Base-by-base conservation (phyloP, 2,329 filamentous ascomycete genomes). In the Pyricularia grisea region DNA sequence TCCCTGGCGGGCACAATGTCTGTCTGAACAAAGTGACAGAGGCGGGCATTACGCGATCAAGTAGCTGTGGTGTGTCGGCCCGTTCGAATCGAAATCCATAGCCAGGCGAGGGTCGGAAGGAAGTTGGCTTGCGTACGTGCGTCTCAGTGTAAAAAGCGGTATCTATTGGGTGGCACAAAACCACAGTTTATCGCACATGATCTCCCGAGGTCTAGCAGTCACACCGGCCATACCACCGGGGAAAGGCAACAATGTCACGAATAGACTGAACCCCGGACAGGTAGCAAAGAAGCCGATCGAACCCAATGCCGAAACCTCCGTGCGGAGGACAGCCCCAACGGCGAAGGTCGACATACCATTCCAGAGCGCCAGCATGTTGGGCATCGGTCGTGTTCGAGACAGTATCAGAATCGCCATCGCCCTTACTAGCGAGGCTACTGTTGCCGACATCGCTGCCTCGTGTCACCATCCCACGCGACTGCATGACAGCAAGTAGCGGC, bases 251-350 rank as follows among this genome's bases (percentile, higher is more conserved):
- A 28, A 93, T 87, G 78, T 97, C 94, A 76, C 93, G 87, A 74
- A 97, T 87, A 74, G 92, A 97, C 72, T 87, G 85, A 58, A 94
- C 88, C 11, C 93, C 93, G 36, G 90, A 87, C 69, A 97, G 83
- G 80, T 97, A 97, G 75, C 90, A 90, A 73, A 97, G 79, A 72
- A 97, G 84, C 69, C 94, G 87, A 82, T 97, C 94, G 76, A 97
- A 96, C 10, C 94, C 94, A 69, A 97, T 78, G 2, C 94, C 94
- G 76, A 97, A 97, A 0, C 94, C 94, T 61, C 94, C 94, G 75
- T 97, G 94, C 50, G 93, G 93, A 69, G 93, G 92, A 73, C 90
- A 94, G n/a, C 94, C 94, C 87, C 93, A 97, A 73, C 90, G 89
- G 71, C 94, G 88, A 71, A 97, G 84, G 77, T 97, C 93, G 28